A percentile compares a stretch with the other conserved stretches of the same genome.
These are phyloP conservation scores for Umbilicus rupestris DNA, from an alignment of 164 flowering plant species.

Conservation along the genomic window DNA sequence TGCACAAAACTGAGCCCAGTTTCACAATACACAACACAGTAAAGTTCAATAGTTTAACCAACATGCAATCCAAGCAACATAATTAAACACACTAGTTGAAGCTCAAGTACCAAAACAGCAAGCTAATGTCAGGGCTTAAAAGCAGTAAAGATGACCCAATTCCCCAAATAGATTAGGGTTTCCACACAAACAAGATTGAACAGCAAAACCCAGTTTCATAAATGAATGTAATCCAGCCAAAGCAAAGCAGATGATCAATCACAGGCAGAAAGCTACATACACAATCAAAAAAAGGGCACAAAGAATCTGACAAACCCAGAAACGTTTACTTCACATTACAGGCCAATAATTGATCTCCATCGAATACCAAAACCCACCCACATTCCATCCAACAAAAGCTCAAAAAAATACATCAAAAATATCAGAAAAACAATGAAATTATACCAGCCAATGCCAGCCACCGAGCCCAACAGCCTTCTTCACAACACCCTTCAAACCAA, in stretches of 20 bases:
- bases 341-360: neutral
- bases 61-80: neutral
- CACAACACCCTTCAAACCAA: conserved; percentile 77
- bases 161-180: conserved; percentile 2
- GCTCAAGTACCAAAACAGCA: neutral
- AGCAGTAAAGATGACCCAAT: neutral
- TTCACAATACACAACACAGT: neutral
- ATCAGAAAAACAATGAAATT: neutral
- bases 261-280: no score
- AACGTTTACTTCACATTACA: neutral
- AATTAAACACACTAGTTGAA: neutral
- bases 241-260: neutral
- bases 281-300: neutral
- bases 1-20: neutral
- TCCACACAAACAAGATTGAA: neutral
- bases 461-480: conserved; percentile 91
- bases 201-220: neutral
- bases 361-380: neutral
- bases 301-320: conserved; percentile 1
- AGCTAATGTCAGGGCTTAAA: no score
- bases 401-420: neutral
- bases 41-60: neutral
- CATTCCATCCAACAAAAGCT: neutral
- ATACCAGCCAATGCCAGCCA: conserved; percentile 99
- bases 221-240: neutral